Conservation (phyloP, 257 asterid genomes). For the Capsicum pubescens region DNA sequence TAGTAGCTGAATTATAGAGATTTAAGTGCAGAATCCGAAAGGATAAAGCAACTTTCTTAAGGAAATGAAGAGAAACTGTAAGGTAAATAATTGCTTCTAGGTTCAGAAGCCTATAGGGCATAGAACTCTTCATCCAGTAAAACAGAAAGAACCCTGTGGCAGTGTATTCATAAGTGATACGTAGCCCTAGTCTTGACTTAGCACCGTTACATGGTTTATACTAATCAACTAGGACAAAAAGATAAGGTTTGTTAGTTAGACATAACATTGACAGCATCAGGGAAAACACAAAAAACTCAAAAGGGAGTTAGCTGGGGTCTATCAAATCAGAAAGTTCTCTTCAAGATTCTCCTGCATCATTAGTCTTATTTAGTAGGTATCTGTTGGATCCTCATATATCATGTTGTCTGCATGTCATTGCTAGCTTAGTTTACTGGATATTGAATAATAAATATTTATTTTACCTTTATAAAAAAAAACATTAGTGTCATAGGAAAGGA, state of each 20-base stretch:
- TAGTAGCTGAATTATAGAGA: background rate
- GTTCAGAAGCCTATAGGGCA: slow-evolving; percentile 14
- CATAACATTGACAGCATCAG: background rate
- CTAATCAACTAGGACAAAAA: background rate
- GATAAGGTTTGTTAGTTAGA: background rate
- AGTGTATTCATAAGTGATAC: background rate
- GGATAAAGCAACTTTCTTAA: background rate
- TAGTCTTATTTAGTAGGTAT: background rate
- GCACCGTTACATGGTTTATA: slow-evolving; percentile 8
- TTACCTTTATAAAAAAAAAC: too few species aligned
- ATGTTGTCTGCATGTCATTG: slow-evolving; percentile 2
- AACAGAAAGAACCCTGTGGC: background rate
- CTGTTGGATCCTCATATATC: background rate
- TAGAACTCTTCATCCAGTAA: background rate
- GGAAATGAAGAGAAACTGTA: slow-evolving; percentile 3
- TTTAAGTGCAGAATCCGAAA: slow-evolving; percentile 8
- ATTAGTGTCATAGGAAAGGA: background rate
- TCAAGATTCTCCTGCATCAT: slow-evolving; percentile 12
- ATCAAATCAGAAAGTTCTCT: slow-evolving; percentile 11
- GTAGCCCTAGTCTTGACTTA: background rate
- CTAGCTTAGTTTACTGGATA: background rate
- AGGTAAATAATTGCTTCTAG: slow-evolving; percentile 2
- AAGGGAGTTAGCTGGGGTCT: background rate
- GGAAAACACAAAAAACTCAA: background rate
- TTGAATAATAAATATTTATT: background rate